A percentile compares a stretch with the other conserved stretches of the same genome.
Conservation (phyloP, 169 alveolate species). For the Cryptosporidium parvum region DNA sequence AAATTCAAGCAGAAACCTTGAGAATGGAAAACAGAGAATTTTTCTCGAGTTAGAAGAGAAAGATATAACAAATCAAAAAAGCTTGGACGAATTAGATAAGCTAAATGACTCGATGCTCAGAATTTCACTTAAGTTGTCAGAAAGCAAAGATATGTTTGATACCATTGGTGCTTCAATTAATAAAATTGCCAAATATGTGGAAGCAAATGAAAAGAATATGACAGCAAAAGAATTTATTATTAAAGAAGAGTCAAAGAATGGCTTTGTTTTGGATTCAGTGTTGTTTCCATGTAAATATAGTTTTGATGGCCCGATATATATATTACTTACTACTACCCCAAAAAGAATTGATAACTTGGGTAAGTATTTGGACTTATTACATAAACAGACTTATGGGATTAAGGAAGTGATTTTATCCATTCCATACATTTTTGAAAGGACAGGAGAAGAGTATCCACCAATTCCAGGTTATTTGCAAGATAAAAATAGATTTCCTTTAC, state of each 20-base stretch:
- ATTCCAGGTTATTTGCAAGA: constrained; percentile 58
- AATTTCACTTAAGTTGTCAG: constrained; percentile 40
- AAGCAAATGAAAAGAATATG: constrained; percentile 67
- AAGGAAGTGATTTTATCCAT: constrained; percentile 57
- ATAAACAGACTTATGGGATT: constrained; percentile 73
- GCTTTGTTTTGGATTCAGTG: constrained; percentile 35
- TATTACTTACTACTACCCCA: constrained; percentile 74
- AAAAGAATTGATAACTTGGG: constrained; percentile 52
- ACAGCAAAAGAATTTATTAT: constrained; percentile 21
- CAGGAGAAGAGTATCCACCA: constrained; percentile 77
- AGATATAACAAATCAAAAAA: not conserved
- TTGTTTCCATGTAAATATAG: constrained; percentile 70
- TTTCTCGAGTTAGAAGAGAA: not conserved
- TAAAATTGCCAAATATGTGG: constrained; percentile 57
- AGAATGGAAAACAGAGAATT: not conserved
- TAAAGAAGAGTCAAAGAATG: constrained; percentile 65
- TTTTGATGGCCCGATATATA: constrained; percentile 69
- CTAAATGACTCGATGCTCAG: constrained; percentile 29
- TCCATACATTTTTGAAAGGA: constrained; percentile 63
- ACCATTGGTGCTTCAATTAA: constrained; percentile 53
- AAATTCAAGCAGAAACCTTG: not conserved
- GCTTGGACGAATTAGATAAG: not conserved
- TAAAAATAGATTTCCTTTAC: constrained; percentile 23
- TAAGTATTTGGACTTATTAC: constrained; percentile 28
- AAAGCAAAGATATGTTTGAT: constrained; percentile 72